Conservation (phyloP, 2,329 filamentous ascomycete species). For the Conoideocrella luteorostrata region DNA sequence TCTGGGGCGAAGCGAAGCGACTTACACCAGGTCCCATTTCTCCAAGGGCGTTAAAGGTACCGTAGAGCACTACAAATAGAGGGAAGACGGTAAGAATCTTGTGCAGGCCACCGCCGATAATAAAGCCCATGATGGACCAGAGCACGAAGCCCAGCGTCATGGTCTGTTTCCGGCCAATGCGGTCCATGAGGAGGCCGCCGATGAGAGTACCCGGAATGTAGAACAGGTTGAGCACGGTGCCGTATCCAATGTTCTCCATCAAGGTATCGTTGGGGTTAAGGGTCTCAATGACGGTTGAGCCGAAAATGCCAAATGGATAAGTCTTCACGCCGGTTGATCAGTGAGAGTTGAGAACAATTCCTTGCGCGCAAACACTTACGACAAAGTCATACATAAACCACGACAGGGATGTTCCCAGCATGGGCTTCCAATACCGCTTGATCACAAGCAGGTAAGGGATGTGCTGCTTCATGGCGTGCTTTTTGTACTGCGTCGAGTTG, state of each 20-base stretch:
- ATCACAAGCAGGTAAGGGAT: slow-evolving; percentile 19
- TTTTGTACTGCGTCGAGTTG: slow-evolving; percentile 37
- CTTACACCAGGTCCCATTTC: no score
- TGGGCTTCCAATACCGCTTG: slow-evolving; percentile 34
- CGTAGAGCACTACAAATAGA: slow-evolving; percentile 44
- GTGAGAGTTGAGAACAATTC: background rate
- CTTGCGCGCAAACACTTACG: slow-evolving; percentile 4
- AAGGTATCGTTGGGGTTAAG: slow-evolving; percentile 15
- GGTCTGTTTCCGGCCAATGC: slow-evolving; percentile 26
- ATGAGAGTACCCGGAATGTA: slow-evolving; percentile 23
- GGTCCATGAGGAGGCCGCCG: slow-evolving; percentile 32
- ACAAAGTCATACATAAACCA: slow-evolving; percentile 39
- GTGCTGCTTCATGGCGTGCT: slow-evolving; percentile 19
- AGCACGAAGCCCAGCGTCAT: slow-evolving; percentile 18
- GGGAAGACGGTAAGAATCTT: slow-evolving; percentile 39
- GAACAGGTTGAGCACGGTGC: slow-evolving; percentile 17
- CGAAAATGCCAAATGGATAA: slow-evolving; percentile 19
- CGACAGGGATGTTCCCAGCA: slow-evolving; percentile 43
- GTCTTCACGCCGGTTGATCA: slow-evolving; percentile 9
- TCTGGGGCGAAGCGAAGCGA: no score
- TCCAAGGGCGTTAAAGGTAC: no score
- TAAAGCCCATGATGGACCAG: slow-evolving; percentile 35
- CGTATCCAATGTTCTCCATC: slow-evolving; percentile 16
- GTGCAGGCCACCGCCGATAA: slow-evolving; percentile 42
- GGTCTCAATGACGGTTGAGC: slow-evolving; percentile 17